Evolutionary conservation across 306 rosid species (phyloP), one percentile per base, ranked within the genome.

Genomic region (Delonix regia): DNA sequence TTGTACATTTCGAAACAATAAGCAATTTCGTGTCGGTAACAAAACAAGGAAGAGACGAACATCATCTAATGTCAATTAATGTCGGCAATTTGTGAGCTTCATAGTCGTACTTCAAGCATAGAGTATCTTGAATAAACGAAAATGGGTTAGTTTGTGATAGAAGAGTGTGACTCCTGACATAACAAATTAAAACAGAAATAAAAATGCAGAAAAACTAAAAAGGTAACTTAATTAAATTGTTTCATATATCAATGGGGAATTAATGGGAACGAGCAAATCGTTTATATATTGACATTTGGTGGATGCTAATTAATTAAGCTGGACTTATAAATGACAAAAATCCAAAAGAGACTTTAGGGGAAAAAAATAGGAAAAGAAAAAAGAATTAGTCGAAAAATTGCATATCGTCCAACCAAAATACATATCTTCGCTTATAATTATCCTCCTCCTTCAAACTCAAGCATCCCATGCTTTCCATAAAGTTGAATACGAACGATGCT

Each of bases 401-500:
- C 45, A 34, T 41, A 34, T 1, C 4, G 34, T 57, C 21, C 24
- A 53, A 36, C 57, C 7, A 30, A 21, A 48, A 49, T 13, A 27
- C 74, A 51, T 25, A 27, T 33, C 2, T 9, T 42, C 1, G 36
- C 34, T 44, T 22, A 16, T 49, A 18, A 24, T 25, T 53, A 16
- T 16, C 44, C 65, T 39, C 56, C 74, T 11, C 22, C 52, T 80
- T 51, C 38, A 63, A 51, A 57, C 56, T 36, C 9, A 70, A 70
- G 60, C 47, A 78, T 60, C 4, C 27, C 27, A 25, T 60, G 71
- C 30, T 38, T 79, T 19, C 44, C 59, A 79, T 36, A 42, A n/a
- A 45, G 39, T 21, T 28, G 59, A 57, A 27, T 33, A 45, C 6
- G 30, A 36, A 13, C n/a, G 25, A 25, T 57, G 55, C 27, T 38